Evolutionary conservation across 2,329 filamentous ascomycete genomes (phyloP).

Genomic region (Neoarthrinium moseri): DNA sequence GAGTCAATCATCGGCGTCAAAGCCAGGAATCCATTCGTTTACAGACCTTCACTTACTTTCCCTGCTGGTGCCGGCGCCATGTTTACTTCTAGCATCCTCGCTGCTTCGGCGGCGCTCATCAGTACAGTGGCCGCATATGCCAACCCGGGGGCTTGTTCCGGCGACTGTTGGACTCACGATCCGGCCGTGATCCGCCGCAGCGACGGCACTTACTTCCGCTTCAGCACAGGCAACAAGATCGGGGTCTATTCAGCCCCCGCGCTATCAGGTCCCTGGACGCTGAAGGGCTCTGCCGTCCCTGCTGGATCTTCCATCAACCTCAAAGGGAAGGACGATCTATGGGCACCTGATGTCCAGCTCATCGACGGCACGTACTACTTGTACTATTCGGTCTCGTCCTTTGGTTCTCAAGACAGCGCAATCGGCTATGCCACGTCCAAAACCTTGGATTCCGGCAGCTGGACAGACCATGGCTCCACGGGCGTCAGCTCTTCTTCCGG

Average conservation of each 20-base stretch:
- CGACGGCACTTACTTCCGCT: conserved; percentile 43
- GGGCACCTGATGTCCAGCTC: conserved; percentile 61
- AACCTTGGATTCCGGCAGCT: conserved; percentile 51
- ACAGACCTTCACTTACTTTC: neutral
- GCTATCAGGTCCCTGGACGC: conserved; percentile 41
- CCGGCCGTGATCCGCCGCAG: conserved; percentile 35
- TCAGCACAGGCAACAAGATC: conserved; percentile 39
- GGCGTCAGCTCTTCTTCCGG: conserved; percentile 44
- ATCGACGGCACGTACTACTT: conserved; percentile 59
- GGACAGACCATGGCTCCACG: conserved; percentile 57
- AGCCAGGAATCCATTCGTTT: conserved; percentile 2
- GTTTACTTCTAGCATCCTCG: neutral
- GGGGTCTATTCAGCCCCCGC: conserved; percentile 35
- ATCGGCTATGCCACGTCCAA: conserved; percentile 54
- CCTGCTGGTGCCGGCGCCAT: neutral
- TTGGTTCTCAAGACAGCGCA: conserved; percentile 58
- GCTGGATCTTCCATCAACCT: conserved; percentile 36
- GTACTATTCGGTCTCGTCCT: conserved; percentile 63
- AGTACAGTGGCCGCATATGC: conserved; percentile 17
- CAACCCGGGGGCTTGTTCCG: conserved; percentile 35
- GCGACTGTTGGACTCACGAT: conserved; percentile 37
- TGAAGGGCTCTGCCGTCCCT: conserved; percentile 36
- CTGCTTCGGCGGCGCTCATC: neutral
- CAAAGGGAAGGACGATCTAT: conserved; percentile 38
- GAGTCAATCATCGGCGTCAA: no score